Percentiles rank a stretch among this genome's conserved stretches.
phyloP scores from a whole-genome alignment of 257 asterid species.

The Nicotiana benthamiana region DNA sequence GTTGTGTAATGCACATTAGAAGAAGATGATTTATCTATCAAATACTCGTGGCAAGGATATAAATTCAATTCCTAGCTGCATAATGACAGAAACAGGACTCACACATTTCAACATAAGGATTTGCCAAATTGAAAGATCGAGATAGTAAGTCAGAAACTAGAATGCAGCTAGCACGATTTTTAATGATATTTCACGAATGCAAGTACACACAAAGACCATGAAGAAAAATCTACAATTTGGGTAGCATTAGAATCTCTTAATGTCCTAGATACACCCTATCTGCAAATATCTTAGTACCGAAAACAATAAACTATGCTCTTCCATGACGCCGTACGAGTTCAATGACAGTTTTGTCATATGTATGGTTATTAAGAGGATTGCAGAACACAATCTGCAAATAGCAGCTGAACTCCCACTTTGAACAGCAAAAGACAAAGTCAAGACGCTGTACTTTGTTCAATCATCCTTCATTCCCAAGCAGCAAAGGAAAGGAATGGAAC shows the following conservation, averaged over 20 bases:
- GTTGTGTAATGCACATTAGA: background rate
- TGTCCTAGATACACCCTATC: background rate
- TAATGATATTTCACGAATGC: no score
- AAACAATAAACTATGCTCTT: background rate
- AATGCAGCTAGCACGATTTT: background rate
- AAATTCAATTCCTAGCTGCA: background rate
- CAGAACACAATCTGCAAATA: background rate
- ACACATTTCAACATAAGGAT: background rate
- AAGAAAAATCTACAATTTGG: background rate
- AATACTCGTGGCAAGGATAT: background rate
- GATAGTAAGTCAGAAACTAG: background rate
- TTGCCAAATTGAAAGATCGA: background rate
- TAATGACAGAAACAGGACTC: background rate
- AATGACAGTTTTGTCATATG: background rate
- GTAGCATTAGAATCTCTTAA: background rate
- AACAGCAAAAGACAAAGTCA: background rate
- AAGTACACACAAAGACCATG: background rate
- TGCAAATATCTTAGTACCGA: background rate
- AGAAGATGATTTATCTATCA: background rate
- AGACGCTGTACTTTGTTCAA: background rate
- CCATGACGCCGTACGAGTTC: background rate
- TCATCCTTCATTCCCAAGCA: background rate
- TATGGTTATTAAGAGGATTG: background rate
- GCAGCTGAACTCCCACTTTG: background rate
- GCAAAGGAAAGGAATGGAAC: background rate